A percentile compares a stretch with the other conserved stretches of the same genome.
phyloP scores from a whole-genome alignment of 176 grass and related monocot species.

The Aechmea fasciata region DNA sequence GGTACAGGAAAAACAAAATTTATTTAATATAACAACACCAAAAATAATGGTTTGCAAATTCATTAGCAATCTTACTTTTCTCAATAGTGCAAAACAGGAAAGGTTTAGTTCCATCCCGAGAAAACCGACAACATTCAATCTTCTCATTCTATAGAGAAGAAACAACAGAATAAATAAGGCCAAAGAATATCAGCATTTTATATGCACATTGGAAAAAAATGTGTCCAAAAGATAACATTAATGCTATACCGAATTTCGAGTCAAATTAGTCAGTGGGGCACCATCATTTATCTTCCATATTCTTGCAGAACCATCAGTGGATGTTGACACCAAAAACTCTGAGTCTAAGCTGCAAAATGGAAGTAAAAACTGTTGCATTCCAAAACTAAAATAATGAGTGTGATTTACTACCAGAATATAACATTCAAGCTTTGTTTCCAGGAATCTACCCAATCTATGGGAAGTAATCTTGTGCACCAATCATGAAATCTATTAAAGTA shows the following conservation, averaged over 20 bases:
- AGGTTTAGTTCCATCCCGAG: constrained; percentile 92
- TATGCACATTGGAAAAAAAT: neutral
- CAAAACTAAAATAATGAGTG: constrained; percentile 9
- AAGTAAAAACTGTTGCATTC: constrained; percentile 10
- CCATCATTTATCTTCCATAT: constrained; percentile 95
- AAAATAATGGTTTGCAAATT: constrained; percentile 16
- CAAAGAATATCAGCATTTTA: neutral
- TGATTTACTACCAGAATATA: neutral
- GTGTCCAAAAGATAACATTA: neutral
- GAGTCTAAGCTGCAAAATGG: constrained; percentile 82
- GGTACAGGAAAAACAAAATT: constrained; percentile 18
- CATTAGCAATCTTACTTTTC: constrained; percentile 51
- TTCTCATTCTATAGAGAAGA: constrained; percentile 61
- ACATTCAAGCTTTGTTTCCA: neutral
- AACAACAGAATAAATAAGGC: neutral
- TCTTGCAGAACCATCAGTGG: constrained; percentile 91
- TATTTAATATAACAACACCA: constrained; percentile 15
- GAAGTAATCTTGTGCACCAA: neutral
- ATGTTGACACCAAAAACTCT: constrained; percentile 89
- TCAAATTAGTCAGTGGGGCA: constrained; percentile 58
- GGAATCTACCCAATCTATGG: neutral
- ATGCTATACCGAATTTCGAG: constrained; percentile 52
- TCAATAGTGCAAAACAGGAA: constrained; percentile 91
- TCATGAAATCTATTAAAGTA: neutral
- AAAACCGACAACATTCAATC: constrained; percentile 89